A percentile compares a stretch with the other conserved stretches of the same genome.
Evolutionary conservation across 768 basidiomycete genomes (phyloP).

Genomic region (Amanita fuliginea): DNA sequence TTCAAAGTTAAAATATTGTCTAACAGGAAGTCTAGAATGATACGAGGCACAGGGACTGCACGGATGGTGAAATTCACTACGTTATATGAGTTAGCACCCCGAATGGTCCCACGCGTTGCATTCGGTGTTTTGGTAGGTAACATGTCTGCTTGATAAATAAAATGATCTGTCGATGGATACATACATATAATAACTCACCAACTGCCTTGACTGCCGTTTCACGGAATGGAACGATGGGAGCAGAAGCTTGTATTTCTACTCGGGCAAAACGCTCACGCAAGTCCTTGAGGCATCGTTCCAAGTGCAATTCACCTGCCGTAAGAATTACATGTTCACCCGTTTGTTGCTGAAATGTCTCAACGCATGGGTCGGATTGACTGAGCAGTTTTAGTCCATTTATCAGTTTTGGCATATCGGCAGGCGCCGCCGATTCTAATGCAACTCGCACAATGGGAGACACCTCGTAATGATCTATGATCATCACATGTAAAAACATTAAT

Average conservation of each 20-base stretch:
- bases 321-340: constrained; percentile 97
- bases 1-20: constrained; percentile 59
- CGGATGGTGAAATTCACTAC: constrained; percentile 77
- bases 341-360: constrained; percentile 93
- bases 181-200: constrained; percentile 31
- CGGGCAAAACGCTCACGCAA: constrained; percentile 91
- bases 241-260: constrained; percentile 86
- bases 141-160: constrained; percentile 57
- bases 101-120: constrained; percentile 68
- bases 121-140: constrained; percentile 65
- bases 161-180: background rate
- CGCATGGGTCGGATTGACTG: constrained; percentile 93
- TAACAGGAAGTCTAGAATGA: constrained; percentile 65
- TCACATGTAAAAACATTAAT: background rate
- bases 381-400: constrained; percentile 80
- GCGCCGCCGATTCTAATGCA: constrained; percentile 77
- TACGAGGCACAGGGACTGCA: constrained; percentile 67
- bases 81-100: constrained; percentile 54
- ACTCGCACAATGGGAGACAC: constrained; percentile 89
- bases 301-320: constrained; percentile 90
- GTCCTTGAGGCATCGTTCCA: constrained; percentile 96
- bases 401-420: constrained; percentile 83
- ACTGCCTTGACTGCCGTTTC: constrained; percentile 81
- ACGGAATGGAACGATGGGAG: constrained; percentile 95
- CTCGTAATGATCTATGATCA: constrained; percentile 23